Evolutionary conservation across 768 basidiomycete species (phyloP).

Genomic region (Neoboletus magnificus): DNA sequence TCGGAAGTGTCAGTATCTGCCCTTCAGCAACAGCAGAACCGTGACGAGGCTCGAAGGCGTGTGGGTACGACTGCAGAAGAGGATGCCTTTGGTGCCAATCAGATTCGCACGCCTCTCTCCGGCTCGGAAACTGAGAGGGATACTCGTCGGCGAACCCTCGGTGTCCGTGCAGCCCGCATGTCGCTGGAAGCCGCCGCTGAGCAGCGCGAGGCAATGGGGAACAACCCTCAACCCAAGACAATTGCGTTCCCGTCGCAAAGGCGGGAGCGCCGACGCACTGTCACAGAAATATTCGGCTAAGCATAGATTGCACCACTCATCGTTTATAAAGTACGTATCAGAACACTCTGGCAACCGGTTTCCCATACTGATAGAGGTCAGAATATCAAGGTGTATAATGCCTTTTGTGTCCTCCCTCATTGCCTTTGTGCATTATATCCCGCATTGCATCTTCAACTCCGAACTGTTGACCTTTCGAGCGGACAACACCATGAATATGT

Average conservation of each 20-base stretch:
- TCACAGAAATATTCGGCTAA: conserved; percentile 47
- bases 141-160: conserved; percentile 39
- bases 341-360: neutral
- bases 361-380: neutral
- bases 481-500: conserved; percentile 14
- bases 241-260: conserved; percentile 31
- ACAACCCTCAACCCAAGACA: conserved; percentile 37
- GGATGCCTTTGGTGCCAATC: conserved; percentile 21
- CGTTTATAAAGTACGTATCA: conserved; percentile 18
- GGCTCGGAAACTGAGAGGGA: conserved; percentile 52
- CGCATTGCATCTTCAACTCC: conserved; percentile 15
- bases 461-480: conserved; percentile 16
- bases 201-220: conserved; percentile 28
- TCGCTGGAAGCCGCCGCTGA: conserved; percentile 41
- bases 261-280: conserved; percentile 46
- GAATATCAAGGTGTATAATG: conserved; percentile 21
- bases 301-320: conserved; percentile 7
- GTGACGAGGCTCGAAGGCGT: conserved; percentile 37
- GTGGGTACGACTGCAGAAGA: conserved; percentile 26
- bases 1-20: conserved; percentile 51
- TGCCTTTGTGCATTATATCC: conserved; percentile 26
- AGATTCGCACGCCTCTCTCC: conserved; percentile 34
- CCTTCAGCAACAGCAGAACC: conserved; percentile 50
- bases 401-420: conserved; percentile 6
- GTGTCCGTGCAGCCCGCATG: conserved; percentile 40